These are phyloP conservation scores for Ustilago loliicola DNA, from an alignment of 1,284 basidiomycete species.

Conservation along the genomic window DNA sequence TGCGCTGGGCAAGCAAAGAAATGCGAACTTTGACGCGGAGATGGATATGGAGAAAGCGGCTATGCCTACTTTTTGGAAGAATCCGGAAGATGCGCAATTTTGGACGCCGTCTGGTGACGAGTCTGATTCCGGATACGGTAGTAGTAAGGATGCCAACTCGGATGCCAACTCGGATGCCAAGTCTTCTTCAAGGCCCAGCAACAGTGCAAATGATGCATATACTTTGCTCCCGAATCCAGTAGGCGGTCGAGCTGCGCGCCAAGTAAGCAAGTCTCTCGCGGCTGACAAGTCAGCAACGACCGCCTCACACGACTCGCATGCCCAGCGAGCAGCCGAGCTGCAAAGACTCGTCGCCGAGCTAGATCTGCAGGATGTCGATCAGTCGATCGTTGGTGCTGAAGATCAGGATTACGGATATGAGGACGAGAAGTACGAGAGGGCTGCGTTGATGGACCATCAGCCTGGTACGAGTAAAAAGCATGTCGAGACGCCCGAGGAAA, in stretches of 20 bases:
- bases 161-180: constrained; percentile 14
- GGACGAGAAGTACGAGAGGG: constrained; percentile 35
- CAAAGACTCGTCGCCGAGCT: constrained; percentile 46
- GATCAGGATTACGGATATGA: constrained; percentile 27
- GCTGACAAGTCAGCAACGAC: background rate
- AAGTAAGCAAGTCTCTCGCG: background rate
- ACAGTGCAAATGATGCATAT: constrained; percentile 10
- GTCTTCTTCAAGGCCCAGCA: background rate
- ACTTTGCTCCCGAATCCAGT: constrained; percentile 9
- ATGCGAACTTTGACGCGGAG: constrained; percentile 38
- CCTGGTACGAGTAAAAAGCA: background rate
- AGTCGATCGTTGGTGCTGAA: constrained; percentile 13
- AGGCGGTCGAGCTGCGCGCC: background rate
- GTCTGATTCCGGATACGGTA: background rate
- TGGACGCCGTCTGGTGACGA: constrained; percentile 11
- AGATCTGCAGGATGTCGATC: constrained; percentile 36
- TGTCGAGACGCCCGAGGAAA: background rate
- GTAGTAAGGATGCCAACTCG: background rate
- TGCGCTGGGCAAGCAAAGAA: constrained; percentile 51
- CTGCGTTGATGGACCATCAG: constrained; percentile 15
- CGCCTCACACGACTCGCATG: constrained; percentile 17
- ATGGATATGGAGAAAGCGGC: constrained; percentile 46
- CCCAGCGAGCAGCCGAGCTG: constrained; percentile 26
- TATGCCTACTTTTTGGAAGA: constrained; percentile 52
- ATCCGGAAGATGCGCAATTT: constrained; percentile 25